A percentile compares a stretch with the other conserved stretches of the same genome.
Conservation (phyloP, 1,139 yeast genomes). For the Magnusiomyces fungicola region DNA sequence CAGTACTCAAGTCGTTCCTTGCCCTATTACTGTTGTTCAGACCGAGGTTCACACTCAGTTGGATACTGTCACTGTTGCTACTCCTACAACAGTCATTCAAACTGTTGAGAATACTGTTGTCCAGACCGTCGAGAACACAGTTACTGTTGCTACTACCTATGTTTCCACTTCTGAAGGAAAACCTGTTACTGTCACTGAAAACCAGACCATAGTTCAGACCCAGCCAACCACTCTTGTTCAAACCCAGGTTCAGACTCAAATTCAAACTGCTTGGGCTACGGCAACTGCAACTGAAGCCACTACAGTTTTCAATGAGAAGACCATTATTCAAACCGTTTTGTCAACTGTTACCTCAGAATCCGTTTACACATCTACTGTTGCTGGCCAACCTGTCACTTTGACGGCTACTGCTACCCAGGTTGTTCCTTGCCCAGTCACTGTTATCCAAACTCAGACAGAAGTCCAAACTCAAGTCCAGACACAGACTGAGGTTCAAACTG, state of each 20-base stretch:
- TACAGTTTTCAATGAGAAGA: slow-evolving; percentile 1
- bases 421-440: not conserved
- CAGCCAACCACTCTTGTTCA: slow-evolving; percentile 3
- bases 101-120: not conserved
- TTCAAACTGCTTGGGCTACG: not conserved
- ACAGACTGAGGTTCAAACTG: not conserved
- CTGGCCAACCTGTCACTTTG: not conserved
- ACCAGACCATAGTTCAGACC: too few relatives aligned
- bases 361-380: not conserved
- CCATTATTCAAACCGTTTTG: not conserved
- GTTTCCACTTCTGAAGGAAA: not conserved
- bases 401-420: slow-evolving; percentile 3
- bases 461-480: not conserved
- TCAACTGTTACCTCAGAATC: not conserved
- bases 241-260: not conserved
- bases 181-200: not conserved
- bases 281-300: slow-evolving; percentile 2
- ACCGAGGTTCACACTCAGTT: slow-evolving; percentile 1
- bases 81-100: slow-evolving; percentile 1
- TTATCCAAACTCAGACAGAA: slow-evolving; percentile 2
- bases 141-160: not conserved
- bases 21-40: too few relatives aligned
- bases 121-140: not conserved
- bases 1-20: not conserved
- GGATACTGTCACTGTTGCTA: not conserved